A percentile compares a stretch with the other conserved stretches of the same genome.
Evolutionary conservation across 768 basidiomycete genomes (phyloP).

Genomic region (Candolleomyces eurysporus): DNA sequence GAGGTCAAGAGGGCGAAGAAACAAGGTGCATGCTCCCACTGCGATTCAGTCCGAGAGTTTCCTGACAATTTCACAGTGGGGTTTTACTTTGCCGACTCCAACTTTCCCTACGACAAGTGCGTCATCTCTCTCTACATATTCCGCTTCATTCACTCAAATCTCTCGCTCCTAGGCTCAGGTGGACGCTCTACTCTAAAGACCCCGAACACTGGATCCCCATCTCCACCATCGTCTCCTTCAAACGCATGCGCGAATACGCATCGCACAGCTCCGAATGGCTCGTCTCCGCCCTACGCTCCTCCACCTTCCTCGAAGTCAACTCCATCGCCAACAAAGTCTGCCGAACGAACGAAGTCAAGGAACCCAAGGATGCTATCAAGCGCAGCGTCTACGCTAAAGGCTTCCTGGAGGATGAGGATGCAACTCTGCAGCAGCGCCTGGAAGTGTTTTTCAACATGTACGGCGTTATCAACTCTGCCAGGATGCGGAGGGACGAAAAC

Average conservation of each 20-base stretch:
- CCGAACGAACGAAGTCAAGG: conserved; percentile 62
- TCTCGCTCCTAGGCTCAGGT: conserved; percentile 74
- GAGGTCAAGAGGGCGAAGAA: neutral
- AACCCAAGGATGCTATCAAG: conserved; percentile 76
- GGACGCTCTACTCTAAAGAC: conserved; percentile 80
- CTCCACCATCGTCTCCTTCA: conserved; percentile 86
- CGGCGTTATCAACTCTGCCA: conserved; percentile 75
- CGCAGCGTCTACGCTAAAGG: conserved; percentile 93
- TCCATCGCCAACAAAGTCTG: conserved; percentile 70
- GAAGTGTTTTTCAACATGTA: conserved; percentile 81
- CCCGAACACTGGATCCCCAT: conserved; percentile 90
- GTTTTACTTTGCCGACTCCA: conserved; percentile 97
- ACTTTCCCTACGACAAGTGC: conserved; percentile 87
- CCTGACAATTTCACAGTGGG: conserved; percentile 55
- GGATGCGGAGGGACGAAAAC: conserved; percentile 82
- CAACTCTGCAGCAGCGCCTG: conserved; percentile 64
- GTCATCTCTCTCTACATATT: conserved; percentile 13
- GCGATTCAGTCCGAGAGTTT: neutral
- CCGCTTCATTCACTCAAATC: neutral
- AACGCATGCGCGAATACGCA: conserved; percentile 82
- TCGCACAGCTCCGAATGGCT: conserved; percentile 66
- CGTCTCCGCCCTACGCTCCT: conserved; percentile 55
- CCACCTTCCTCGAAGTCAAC: conserved; percentile 68
- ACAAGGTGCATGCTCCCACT: neutral
- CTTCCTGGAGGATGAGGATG: conserved; percentile 60